phyloP scores from a whole-genome alignment of 192 early-diverging fungal species.

The Chytriomyces sp. region DNA sequence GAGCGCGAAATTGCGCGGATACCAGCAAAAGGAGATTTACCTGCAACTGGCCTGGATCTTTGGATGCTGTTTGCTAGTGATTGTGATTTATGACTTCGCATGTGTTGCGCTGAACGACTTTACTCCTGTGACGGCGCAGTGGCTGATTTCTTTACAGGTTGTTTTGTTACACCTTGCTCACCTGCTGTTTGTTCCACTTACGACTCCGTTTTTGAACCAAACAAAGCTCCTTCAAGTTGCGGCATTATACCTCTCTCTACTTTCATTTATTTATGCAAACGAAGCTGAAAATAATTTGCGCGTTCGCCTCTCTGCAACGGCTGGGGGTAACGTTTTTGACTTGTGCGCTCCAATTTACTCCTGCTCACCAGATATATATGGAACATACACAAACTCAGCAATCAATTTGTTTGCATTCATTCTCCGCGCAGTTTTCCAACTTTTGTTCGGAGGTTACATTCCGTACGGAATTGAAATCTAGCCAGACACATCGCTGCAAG shows the following conservation, averaged over 20 bases:
- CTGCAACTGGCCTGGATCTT: constrained; percentile 30
- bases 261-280: constrained; percentile 36
- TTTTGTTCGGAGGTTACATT: constrained; percentile 14
- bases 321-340: constrained; percentile 10
- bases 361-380: neutral
- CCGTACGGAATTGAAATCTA: constrained; percentile 19
- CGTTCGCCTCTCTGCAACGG: neutral
- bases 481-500: neutral
- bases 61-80: constrained; percentile 19
- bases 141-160: constrained; percentile 34
- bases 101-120: constrained; percentile 9
- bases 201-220: neutral
- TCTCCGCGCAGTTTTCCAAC: constrained; percentile 17
- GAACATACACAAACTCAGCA: neutral
- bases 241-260: constrained; percentile 27
- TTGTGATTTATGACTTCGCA: constrained; percentile 31
- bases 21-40: constrained; percentile 33
- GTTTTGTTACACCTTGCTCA: neutral
- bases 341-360: neutral
- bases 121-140: constrained; percentile 15
- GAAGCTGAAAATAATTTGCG: constrained; percentile 16
- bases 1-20: neutral
- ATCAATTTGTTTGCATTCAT: constrained; percentile 27
- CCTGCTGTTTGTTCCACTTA: neutral
- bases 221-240: constrained; percentile 25